A percentile compares a stretch with the other conserved stretches of the same genome.
These are phyloP conservation scores for Arthroderma uncinatum DNA, from an alignment of 2,329 filamentous ascomycete genomes.

Conservation along the genomic window DNA sequence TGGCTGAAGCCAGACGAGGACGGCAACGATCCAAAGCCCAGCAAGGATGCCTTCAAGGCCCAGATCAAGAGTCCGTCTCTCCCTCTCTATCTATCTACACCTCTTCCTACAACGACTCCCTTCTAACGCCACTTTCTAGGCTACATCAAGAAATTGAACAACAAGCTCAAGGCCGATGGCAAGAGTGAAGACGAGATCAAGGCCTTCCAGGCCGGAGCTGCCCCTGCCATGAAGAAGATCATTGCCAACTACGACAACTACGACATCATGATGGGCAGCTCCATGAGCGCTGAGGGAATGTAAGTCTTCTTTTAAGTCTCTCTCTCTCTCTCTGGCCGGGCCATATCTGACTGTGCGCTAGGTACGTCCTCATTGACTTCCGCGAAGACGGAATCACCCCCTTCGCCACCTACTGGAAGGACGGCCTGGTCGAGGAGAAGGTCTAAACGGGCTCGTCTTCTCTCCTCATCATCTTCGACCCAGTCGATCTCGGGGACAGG, in stretches of 20 bases:
- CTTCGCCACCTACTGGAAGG: conserved; percentile 87
- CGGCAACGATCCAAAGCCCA: conserved; percentile 27
- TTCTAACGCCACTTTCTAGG: conserved; percentile 36
- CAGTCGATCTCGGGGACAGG: too few relatives aligned
- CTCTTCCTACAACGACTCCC: conserved; percentile 11
- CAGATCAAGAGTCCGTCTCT: conserved; percentile 68
- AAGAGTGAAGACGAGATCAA: conserved; percentile 56
- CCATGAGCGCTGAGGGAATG: conserved; percentile 91
- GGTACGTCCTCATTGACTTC: conserved; percentile 90
- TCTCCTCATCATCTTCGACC: not conserved
- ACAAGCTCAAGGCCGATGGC: conserved; percentile 51
- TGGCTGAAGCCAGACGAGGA: conserved; percentile 37
- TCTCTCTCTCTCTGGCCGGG: not conserved
- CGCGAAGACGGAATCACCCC: conserved; percentile 91
- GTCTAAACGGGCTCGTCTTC: conserved; percentile 48
- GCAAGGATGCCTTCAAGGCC: conserved; percentile 74
- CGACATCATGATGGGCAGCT: conserved; percentile 87
- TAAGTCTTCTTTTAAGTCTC: conserved; percentile 39
- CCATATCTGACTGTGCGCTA: conserved; percentile 25
- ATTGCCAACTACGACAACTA: conserved; percentile 91
- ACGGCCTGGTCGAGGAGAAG: conserved; percentile 81
- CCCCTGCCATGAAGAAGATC: conserved; percentile 66
- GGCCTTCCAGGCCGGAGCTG: conserved; percentile 67
- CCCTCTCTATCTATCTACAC: not conserved
- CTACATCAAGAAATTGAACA: conserved; percentile 88